phyloP scores from a whole-genome alignment of 176 grass and related monocot genomes.

The Cenchrus fungigraminus region DNA sequence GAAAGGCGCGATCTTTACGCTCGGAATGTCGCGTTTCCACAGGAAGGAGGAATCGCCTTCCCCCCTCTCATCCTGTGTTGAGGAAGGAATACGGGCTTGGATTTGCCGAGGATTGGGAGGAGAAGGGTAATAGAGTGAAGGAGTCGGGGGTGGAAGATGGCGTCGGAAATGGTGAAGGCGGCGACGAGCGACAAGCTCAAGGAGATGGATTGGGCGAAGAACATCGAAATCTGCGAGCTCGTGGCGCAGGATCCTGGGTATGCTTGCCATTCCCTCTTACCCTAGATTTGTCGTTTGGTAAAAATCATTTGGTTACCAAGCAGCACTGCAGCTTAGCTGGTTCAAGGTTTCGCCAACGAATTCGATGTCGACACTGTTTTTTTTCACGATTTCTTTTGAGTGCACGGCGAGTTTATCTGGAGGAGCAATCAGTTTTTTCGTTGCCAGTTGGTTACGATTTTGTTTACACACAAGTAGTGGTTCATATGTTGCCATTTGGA shows the following conservation, averaged over 20 bases:
- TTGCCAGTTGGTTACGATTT: slow-evolving; percentile 12
- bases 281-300: neutral
- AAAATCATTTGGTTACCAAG: neutral
- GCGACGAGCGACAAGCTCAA: slow-evolving; percentile 91
- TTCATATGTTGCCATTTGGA: slow-evolving; percentile 50
- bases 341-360: neutral
- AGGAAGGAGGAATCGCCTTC: neutral
- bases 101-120: slow-evolving; percentile 20
- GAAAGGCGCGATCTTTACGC: slow-evolving; percentile 6
- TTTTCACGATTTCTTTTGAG: slow-evolving; percentile 13
- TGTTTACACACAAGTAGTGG: slow-evolving; percentile 20
- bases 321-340: slow-evolving; percentile 14
- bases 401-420: slow-evolving; percentile 32
- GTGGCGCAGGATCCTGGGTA: slow-evolving; percentile 82
- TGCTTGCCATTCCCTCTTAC: slow-evolving; percentile 5
- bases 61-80: neutral
- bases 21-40: neutral
- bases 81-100: slow-evolving; percentile 32
- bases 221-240: slow-evolving; percentile 99
- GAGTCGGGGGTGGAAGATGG: slow-evolving; percentile 43
- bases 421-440: neutral
- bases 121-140: slow-evolving; percentile 2
- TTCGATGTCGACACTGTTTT: neutral
- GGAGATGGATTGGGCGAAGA: slow-evolving; percentile 93
- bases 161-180: slow-evolving; percentile 84